Evolutionary conservation across 441 rosid genomes (phyloP), one percentile per base, ranked within the genome.

Genomic region (Theobroma grandiflorum): DNA sequence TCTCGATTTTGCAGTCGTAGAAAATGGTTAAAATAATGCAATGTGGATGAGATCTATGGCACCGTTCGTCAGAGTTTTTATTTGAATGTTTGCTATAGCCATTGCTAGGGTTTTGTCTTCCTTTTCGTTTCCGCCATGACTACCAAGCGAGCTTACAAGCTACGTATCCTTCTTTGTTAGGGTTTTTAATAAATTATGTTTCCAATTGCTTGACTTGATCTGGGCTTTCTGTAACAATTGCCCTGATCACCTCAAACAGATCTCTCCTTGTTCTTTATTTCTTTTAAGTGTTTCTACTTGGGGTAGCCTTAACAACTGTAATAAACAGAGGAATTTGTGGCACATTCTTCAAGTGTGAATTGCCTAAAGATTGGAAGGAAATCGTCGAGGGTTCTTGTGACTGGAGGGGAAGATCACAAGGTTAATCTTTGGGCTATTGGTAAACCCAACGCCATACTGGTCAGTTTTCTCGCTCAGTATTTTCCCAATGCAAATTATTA

Each of bases 401-500:
- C 99, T 1, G 99, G 99, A 45, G 99, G 99, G 42, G 99, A 97
- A 90, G 99, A 97, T 88, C 97, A 91, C 88, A 95, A 88, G 84
- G 99, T 97, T 73, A 97, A 97, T 87, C 91, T 97, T 16, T 97
- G 99, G 99, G 97, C 99, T 86, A 95, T 97, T 71, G 99, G 99
- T 85, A 97, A 97, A 86, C 99, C 99, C 86, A 97, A 97, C 58
- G 96, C 99, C 72, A 89, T 90, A 78, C 88, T 84, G 98, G 99
- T 96, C 78, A 92, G 93, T 91, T 26, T 0, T 75, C 81, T 80
- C 67, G 43, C 37, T 59, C n/a, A 18, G 57, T 33, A 58, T 55
- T 37, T 55, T n/a, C 49, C 22, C 11, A 37, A n/a, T 55, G 64
- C 35, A 74, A 37, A 74, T 58, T 20, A 58, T 74, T 58, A 42